A percentile compares a stretch with the other conserved stretches of the same genome.
Conservation (phyloP, 1,284 basidiomycete genomes). For the Pholiota adiposa region DNA sequence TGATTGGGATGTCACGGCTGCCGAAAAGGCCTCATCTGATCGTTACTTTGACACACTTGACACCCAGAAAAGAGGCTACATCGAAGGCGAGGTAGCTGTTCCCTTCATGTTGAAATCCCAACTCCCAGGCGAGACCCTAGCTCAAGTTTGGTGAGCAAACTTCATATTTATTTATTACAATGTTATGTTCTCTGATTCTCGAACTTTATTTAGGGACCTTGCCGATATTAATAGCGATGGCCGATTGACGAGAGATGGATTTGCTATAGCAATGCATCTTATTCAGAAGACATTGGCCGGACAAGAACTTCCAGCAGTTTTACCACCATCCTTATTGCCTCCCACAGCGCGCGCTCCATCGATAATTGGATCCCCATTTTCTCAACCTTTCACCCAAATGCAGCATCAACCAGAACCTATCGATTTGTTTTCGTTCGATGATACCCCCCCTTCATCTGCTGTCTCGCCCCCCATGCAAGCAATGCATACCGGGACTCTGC, state of each 20-base stretch:
- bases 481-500: slow-evolving; percentile 32
- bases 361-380: slow-evolving; percentile 38
- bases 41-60: slow-evolving; percentile 88
- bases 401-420: slow-evolving; percentile 34
- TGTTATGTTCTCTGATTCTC: not conserved
- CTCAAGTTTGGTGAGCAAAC: slow-evolving; percentile 83
- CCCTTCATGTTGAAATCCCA: slow-evolving; percentile 96
- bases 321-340: slow-evolving; percentile 82
- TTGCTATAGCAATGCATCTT: slow-evolving; percentile 95
- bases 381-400: slow-evolving; percentile 35
- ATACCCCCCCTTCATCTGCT: slow-evolving; percentile 60
- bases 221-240: slow-evolving; percentile 92
- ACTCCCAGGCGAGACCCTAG: slow-evolving; percentile 83
- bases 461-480: slow-evolving; percentile 35
- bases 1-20: slow-evolving; percentile 85
- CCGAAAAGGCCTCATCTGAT: slow-evolving; percentile 85
- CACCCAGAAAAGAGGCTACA: slow-evolving; percentile 73
- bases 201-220: slow-evolving; percentile 74
- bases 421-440: slow-evolving; percentile 62
- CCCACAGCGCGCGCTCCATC: slow-evolving; percentile 65
- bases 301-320: slow-evolving; percentile 74
- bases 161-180: not conserved
- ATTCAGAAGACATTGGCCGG: slow-evolving; percentile 90
- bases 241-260: slow-evolving; percentile 87
- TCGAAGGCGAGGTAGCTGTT: slow-evolving; percentile 94